These are phyloP conservation scores for Cryptosporidium sp. DNA, from an alignment of 169 alveolate species.

Conservation along the genomic window DNA sequence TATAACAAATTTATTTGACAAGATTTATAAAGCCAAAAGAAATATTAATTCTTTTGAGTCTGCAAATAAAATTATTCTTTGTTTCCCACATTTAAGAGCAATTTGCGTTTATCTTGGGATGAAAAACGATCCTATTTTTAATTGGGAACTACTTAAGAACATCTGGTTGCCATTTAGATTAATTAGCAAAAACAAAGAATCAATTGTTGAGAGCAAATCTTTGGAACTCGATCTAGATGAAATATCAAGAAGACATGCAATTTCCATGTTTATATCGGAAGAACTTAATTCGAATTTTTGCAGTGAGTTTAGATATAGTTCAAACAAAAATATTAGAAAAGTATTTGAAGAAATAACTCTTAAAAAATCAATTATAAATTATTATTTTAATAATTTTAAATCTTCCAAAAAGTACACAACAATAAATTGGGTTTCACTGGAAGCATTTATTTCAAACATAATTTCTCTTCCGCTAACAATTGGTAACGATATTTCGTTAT, in stretches of 20 bases:
- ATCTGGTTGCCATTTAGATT: slow-evolving; percentile 64
- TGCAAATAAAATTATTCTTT: slow-evolving; percentile 9
- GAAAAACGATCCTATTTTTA: slow-evolving; percentile 23
- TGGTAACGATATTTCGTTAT: slow-evolving; percentile 2
- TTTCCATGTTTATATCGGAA: slow-evolving; percentile 20
- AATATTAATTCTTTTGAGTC: slow-evolving; percentile 5
- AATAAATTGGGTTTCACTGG: slow-evolving; percentile 23
- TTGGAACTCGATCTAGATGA: slow-evolving; percentile 20
- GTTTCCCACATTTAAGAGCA: slow-evolving; percentile 51
- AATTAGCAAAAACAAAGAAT: background rate
- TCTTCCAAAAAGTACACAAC: background rate
- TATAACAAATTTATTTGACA: slow-evolving; percentile 8
- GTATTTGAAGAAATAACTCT: background rate
- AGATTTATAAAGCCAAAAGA: background rate
- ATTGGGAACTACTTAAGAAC: slow-evolving; percentile 45
- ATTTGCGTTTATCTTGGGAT: slow-evolving; percentile 6
- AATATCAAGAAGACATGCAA: slow-evolving; percentile 34
- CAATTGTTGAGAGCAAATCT: background rate
- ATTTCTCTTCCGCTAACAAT: slow-evolving; percentile 40
- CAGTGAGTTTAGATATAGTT: background rate
- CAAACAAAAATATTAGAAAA: background rate
- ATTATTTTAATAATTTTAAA: slow-evolving; percentile 11
- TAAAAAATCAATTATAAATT: slow-evolving; percentile 6
- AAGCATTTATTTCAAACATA: slow-evolving; percentile 7
- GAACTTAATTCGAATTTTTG: background rate